Base-by-base conservation (phyloP, 2,329 filamentous ascomycete genomes). In the Ophiocordyceps robertsii region DNA sequence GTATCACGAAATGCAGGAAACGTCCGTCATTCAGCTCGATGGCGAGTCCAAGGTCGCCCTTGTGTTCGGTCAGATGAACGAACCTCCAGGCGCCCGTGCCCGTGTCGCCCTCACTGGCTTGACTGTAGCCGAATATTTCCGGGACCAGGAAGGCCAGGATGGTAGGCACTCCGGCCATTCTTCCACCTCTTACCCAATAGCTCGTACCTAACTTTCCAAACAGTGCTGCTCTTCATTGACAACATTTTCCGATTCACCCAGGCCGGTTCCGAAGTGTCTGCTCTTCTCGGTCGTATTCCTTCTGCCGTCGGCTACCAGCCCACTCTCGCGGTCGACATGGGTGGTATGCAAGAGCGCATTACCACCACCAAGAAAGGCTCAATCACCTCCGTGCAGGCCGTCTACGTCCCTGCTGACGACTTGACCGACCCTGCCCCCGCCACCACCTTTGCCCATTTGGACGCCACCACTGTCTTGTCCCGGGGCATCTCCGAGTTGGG, bases 1-100 rank as follows among this genome's bases (percentile, higher is more conserved):
- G 78, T 98, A 98, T 84, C 90, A 98, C 75, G 92, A 98, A 81
- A 98, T 98, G 92, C 92, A 96, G 78, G 90, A 98, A 76, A 98
- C 92, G 57, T 87, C 85, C 64, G 92, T 98, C 79, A 98, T 98
- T 72, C 82, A 98, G 72, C 87, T 98, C 55, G 92, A 98, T 54
- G 92, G 92, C 70, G 90, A 95, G 62, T 96, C 92, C 69, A 98
- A 98, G 84, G 92, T 96, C 75, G 87, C 92, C 52, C 76, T 98
- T 57, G 92, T 98, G 57, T 98, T 98, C 75, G 92, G 92, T 79
- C 92, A 98, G 79, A 98, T 98, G 92, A 98, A 98, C 81, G 92
- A 98, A 77, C 92, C 92, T 67, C 92, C 92, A 52, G 92, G 92
- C 79, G 92, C 92, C 64, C 92, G 92, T 88, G 92, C 92, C 66